These are phyloP conservation scores for Lojkania enalia DNA, from an alignment of 2,329 filamentous ascomycete genomes.

Conservation along the genomic window DNA sequence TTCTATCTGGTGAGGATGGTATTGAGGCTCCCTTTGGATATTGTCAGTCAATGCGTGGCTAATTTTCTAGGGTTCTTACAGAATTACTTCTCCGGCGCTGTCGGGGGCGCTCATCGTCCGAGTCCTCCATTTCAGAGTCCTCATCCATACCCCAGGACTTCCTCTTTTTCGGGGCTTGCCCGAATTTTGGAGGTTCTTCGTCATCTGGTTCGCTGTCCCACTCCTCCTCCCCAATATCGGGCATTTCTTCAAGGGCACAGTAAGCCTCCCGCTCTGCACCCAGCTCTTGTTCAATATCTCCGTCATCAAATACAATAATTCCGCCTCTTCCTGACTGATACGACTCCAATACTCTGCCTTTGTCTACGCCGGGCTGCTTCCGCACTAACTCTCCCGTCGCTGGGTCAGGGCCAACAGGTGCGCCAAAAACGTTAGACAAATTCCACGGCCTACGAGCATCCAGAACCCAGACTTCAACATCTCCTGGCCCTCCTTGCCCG, in stretches of 20 bases:
- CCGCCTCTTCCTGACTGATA: constrained; percentile 83
- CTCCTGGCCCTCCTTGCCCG: constrained; percentile 66
- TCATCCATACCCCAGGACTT: constrained; percentile 60
- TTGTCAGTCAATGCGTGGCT: constrained; percentile 1
- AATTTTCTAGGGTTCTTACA: constrained; percentile 53
- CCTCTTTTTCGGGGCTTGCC: constrained; percentile 43
- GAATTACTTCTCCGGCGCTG: constrained; percentile 88
- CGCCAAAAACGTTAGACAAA: constrained; percentile 87
- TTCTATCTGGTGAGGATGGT: constrained; percentile 66
- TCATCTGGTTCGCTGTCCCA: constrained; percentile 59
- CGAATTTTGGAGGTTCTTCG: constrained; percentile 39
- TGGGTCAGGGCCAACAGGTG: constrained; percentile 50
- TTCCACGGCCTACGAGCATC: constrained; percentile 95
- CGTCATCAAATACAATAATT: constrained; percentile 93
- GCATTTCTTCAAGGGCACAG: constrained; percentile 85
- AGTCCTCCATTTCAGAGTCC: constrained; percentile 63
- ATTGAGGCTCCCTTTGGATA: constrained; percentile 56
- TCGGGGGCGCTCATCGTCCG: constrained; percentile 73
- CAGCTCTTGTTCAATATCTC: constrained; percentile 87
- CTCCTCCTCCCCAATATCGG: constrained; percentile 76
- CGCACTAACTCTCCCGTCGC: constrained; percentile 53
- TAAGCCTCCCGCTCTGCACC: constrained; percentile 77
- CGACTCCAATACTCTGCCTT: constrained; percentile 69
- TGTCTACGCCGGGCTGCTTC: constrained; percentile 67
- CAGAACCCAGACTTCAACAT: constrained; percentile 94